Percentiles rank a stretch among this genome's conserved stretches.
phyloP scores from a whole-genome alignment of 1,284 basidiomycete species.

The Ustilago esculenta region DNA sequence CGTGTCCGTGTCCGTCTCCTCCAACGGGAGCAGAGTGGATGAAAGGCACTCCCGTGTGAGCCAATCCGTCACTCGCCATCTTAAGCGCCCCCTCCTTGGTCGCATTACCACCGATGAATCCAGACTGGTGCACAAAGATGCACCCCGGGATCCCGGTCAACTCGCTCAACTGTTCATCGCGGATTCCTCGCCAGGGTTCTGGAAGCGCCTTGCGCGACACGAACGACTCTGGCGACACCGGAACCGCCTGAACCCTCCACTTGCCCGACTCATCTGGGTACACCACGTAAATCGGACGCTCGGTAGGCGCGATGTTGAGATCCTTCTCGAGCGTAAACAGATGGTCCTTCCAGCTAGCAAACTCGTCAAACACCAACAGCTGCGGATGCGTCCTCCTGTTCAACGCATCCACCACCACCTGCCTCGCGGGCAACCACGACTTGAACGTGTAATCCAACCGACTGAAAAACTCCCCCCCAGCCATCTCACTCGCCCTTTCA shows the following conservation, averaged over 20 bases:
- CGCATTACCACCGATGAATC: slow-evolving; percentile 93
- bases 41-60: slow-evolving; percentile 26
- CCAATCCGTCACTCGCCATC: slow-evolving; percentile 78
- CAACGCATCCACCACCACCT: slow-evolving; percentile 79
- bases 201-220: slow-evolving; percentile 90
- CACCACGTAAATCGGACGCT: slow-evolving; percentile 80
- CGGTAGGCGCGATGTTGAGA: slow-evolving; percentile 51
- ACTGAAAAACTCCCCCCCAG: slow-evolving; percentile 86
- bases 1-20: slow-evolving; percentile 1
- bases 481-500: slow-evolving; percentile 79
- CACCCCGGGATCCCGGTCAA: slow-evolving; percentile 80
- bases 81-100: slow-evolving; percentile 86
- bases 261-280: slow-evolving; percentile 81
- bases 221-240: slow-evolving; percentile 83
- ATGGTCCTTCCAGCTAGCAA: slow-evolving; percentile 93
- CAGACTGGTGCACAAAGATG: slow-evolving; percentile 92
- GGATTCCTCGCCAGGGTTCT: slow-evolving; percentile 88
- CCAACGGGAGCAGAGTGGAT: slow-evolving; percentile 28
- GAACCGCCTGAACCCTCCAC: slow-evolving; percentile 95
- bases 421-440: slow-evolving; percentile 91
- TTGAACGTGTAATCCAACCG: slow-evolving; percentile 84
- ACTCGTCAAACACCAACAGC: slow-evolving; percentile 83
- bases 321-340: slow-evolving; percentile 82
- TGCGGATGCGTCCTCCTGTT: slow-evolving; percentile 72
- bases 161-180: slow-evolving; percentile 82